These are phyloP conservation scores for Pyrrhoderma noxium DNA, from an alignment of 1,284 basidiomycete genomes.

Conservation along the genomic window DNA sequence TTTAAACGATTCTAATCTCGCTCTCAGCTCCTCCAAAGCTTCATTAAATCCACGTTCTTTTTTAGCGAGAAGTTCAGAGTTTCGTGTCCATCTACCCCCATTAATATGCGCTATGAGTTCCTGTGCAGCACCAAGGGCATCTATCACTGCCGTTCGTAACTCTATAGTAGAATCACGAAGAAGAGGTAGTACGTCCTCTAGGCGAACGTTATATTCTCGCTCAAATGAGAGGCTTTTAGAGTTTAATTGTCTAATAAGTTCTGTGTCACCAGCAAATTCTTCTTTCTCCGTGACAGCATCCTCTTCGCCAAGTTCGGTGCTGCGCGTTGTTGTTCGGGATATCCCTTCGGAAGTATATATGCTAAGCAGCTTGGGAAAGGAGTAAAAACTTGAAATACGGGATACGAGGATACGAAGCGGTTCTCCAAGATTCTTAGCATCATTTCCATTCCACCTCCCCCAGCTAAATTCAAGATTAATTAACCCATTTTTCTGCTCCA, in stretches of 20 bases:
- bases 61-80: conserved; percentile 21
- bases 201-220: conserved; percentile 31
- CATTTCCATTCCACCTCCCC: conserved; percentile 47
- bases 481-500: conserved; percentile 37
- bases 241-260: conserved; percentile 35
- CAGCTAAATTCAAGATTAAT: conserved; percentile 47
- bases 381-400: conserved; percentile 24
- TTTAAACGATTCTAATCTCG: conserved; percentile 36
- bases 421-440: conserved; percentile 39
- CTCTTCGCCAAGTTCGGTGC: conserved; percentile 1
- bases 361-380: conserved; percentile 24
- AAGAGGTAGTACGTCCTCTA: conserved; percentile 42
- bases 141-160: conserved; percentile 34
- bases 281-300: background rate
- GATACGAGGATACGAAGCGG: conserved; percentile 37
- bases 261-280: conserved; percentile 29
- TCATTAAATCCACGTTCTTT: conserved; percentile 32
- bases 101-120: conserved; percentile 40
- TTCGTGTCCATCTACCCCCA: conserved; percentile 36
- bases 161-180: conserved; percentile 37
- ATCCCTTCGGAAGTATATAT: background rate
- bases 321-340: conserved; percentile 18
- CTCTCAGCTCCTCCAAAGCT: conserved; percentile 30
- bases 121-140: conserved; percentile 30
- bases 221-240: conserved; percentile 29